Conservation (phyloP, 495 filamentous ascomycete genomes). For the Penicillium dipodomyicola region DNA sequence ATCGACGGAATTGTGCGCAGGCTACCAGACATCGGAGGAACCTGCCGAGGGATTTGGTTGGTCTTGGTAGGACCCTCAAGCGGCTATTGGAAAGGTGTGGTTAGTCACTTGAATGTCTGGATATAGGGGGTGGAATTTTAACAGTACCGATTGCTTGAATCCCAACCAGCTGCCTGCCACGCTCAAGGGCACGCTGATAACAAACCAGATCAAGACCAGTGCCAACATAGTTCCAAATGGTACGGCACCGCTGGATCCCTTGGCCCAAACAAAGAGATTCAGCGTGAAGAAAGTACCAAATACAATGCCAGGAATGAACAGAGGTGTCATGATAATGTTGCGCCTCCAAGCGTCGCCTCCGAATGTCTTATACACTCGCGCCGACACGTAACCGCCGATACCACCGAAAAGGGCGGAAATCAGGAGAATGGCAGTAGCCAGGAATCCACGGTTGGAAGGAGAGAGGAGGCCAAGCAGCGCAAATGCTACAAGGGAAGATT, state of each 20-base stretch:
- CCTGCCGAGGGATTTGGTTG: conserved; percentile 97
- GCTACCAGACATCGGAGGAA: conserved; percentile 77
- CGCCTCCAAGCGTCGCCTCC: conserved; percentile 90
- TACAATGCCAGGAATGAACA: conserved; percentile 81
- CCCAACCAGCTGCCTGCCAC: conserved; percentile 90
- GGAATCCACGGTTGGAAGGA: conserved; percentile 87
- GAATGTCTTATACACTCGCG: conserved; percentile 88
- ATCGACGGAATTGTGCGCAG: conserved; percentile 82
- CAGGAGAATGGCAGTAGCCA: conserved; percentile 86
- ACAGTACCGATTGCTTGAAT: conserved; percentile 62
- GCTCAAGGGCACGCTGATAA: conserved; percentile 89
- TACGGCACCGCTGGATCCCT: conserved; percentile 85
- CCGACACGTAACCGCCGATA: conserved; percentile 87
- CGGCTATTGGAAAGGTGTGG: conserved; percentile 28
- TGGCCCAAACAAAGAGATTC: conserved; percentile 93
- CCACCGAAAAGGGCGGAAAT: conserved; percentile 92
- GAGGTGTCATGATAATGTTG: conserved; percentile 83
- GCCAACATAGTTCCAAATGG: conserved; percentile 96
- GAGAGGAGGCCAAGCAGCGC: conserved; percentile 93
- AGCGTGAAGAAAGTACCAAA: conserved; percentile 89
- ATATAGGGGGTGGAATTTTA: neutral
- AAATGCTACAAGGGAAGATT: conserved; percentile 53
- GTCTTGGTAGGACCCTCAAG: conserved; percentile 82
- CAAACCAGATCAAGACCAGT: conserved; percentile 90
- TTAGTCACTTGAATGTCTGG: conserved; percentile 11